Base-by-base conservation (phyloP, 306 rosid genomes). In the Acacia acuminata region DNA sequence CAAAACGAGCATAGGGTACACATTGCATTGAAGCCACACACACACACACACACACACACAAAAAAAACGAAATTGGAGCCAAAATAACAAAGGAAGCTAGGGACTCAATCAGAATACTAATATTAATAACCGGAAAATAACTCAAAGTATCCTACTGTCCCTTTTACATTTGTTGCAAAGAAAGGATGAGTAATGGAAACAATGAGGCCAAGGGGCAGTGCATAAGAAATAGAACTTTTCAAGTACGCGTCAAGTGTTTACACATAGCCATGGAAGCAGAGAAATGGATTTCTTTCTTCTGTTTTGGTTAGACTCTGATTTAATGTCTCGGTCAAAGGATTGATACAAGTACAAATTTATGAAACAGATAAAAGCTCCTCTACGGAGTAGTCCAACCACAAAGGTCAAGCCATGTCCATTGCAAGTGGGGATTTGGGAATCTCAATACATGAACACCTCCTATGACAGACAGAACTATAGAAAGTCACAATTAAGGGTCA, bases 31-130 rank as follows among this genome's bases (percentile, higher is more conserved):
- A 65, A 80, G 22, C 38, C 34, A 86, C 14, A n/a, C n/a, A n/a
- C n/a, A n/a, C n/a, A n/a, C n/a, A n/a, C n/a, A n/a, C n/a, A n/a
- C n/a, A n/a, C n/a, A n/a, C n/a, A n/a, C n/a, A n/a, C n/a, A n/a
- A n/a, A n/a, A 83, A 44, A 81, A 38, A 30, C 45, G 72, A n/a
- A 79, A 83, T 22, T 45, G 61, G 81, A 34, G 12, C 42, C 64
- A 55, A 22, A 58, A 36, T 20, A 58, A 53, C 12, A 30, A 40
- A 13, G 61, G 77, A 61, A 76, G 61, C 30, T 53, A 27, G 22
- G 48, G 79, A 51, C 13, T 48, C 60, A 79, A 76, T n/a, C 12
- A 30, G 55, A 30, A 56, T 48, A 77, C 48, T 32, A 19, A 53
- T 50, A 75, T 61, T 61, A 32, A 71, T 32, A 71, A 75, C 47